Percentiles rank a stretch among this genome's conserved stretches.
Evolutionary conservation across 305 asterid genomes (phyloP).

Genomic region (Fraxinus nigra): DNA sequence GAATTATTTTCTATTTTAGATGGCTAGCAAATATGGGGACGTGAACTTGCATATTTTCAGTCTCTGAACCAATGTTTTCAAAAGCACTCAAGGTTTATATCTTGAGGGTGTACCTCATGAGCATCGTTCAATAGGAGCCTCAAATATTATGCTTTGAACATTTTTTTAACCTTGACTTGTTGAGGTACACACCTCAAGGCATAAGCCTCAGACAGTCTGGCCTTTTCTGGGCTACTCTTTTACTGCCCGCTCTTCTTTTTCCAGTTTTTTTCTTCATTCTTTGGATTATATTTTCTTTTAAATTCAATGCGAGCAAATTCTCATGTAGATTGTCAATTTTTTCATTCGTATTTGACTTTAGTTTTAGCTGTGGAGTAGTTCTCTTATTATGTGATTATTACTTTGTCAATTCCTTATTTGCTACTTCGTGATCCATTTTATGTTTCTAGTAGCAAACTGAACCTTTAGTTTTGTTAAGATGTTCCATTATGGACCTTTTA

Average conservation of each 20-base stretch:
- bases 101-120: background rate
- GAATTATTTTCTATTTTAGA: background rate
- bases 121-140: background rate
- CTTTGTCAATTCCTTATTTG: background rate
- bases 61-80: background rate
- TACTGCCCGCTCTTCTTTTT: background rate
- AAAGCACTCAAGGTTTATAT: background rate
- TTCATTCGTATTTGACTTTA: background rate
- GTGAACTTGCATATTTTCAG: background rate
- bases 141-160: background rate
- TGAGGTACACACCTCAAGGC: background rate
- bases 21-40: background rate
- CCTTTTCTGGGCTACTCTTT: background rate
- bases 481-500: background rate
- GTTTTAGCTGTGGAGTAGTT: background rate
- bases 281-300: background rate
- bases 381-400: slow-evolving; percentile 2
- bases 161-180: background rate
- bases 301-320: background rate
- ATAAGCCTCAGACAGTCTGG: background rate
- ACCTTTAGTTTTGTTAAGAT: background rate
- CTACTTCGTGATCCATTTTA: background rate
- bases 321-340: background rate
- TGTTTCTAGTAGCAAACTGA: background rate
- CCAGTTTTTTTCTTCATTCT: background rate